Base-by-base conservation (phyloP, 2,329 filamentous ascomycete genomes). In the Microascus cirrosus region DNA sequence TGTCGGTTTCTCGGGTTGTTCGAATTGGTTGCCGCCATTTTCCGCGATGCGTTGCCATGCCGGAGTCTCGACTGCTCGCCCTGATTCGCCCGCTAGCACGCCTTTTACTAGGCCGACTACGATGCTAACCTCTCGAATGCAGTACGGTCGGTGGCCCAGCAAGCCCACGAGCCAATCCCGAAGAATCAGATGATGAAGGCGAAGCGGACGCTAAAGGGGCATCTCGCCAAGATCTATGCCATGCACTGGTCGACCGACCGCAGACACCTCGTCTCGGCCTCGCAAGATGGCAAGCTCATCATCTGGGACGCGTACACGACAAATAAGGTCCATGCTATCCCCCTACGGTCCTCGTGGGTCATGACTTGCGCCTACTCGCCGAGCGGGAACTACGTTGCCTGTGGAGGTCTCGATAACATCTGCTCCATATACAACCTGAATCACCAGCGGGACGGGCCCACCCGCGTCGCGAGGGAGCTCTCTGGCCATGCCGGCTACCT, bases 191-290 rank as follows among this genome's bases (percentile, higher is more conserved):
- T 93, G 70, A 97, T 99, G 94, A 95, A 94, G 81, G 89, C 93
- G 63, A 94, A 95, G 79, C 89, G 91, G 68, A 96, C 92, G 55
- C 81, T 99, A 65, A 97, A 97, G 79, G 94, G 94, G 64, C 94
- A 99, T 81, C 78, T 99, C 65, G 94, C 94, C 67, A 99, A 99
- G 79, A 99, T 99, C 68, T 99, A 99, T 74, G 94, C 94, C 67
- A 99, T 99, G 94, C 94, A 99, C 79, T 99, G 94, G 94, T 97
- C 94, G 36, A 99, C 94, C 63, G 94, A 99, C 76, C 86, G 94
- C 70, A 86, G 94, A 74, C 94, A 97, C 75, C 84, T 97, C 61
- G 94, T 99, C 56, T 97, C 94, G 13, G 94, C 94, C 62, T 99
- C 94, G 65, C 94, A 99, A 75, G 94, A 99, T 69, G 94, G 94